Evolutionary conservation across 73 alveolate species (phyloP).

Genomic region (Effrenium voratum): DNA sequence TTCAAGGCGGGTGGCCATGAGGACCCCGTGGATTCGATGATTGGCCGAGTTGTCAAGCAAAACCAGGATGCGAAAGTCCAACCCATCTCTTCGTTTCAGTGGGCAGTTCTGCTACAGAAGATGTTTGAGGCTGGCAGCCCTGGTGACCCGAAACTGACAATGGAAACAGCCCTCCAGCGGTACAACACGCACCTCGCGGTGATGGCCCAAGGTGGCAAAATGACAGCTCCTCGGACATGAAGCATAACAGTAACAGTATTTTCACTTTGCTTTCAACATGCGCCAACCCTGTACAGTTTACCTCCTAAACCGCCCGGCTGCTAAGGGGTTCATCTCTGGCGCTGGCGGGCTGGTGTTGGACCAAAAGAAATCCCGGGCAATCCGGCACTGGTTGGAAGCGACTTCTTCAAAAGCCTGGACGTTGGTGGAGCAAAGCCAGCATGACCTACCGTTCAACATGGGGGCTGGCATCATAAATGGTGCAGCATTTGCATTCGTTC

Average conservation of each 20-base stretch:
- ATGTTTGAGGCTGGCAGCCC: neutral
- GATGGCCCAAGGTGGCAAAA: neutral
- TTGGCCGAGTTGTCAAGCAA: slow-evolving; percentile 17
- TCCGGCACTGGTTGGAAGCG: neutral
- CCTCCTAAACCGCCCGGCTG: too few species aligned
- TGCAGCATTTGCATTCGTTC: too few species aligned
- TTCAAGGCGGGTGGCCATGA: neutral
- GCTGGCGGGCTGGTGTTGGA: neutral
- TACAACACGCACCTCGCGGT: slow-evolving; percentile 10
- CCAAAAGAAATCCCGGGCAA: neutral
- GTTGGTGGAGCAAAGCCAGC: neutral
- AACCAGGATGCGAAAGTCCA: slow-evolving; percentile 17
- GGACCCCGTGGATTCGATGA: neutral
- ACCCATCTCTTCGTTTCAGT: neutral
- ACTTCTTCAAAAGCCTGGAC: neutral
- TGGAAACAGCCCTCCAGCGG: neutral
- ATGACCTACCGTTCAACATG: neutral
- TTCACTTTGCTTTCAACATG: too few species aligned
- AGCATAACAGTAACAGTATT: too few species aligned
- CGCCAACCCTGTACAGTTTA: too few species aligned
- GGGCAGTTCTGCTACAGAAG: neutral
- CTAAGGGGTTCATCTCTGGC: too few species aligned
- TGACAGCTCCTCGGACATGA: too few species aligned
- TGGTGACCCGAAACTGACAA: neutral
- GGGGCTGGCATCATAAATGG: too few species aligned